Conservation (phyloP, 2,329 filamentous ascomycete species). For the Fonsecaea nubica region DNA sequence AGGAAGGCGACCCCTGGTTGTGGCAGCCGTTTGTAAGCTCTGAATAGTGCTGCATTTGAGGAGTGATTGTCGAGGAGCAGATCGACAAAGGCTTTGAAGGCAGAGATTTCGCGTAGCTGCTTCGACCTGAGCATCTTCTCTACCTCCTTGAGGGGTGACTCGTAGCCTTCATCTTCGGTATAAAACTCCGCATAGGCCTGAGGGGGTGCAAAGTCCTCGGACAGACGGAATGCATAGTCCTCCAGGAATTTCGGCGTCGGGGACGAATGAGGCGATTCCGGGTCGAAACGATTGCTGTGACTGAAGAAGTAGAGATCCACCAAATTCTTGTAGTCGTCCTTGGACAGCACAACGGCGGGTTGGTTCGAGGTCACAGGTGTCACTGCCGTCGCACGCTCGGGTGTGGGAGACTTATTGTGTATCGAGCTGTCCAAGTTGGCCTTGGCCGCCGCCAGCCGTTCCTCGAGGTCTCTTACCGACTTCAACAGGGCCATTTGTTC, state of each 20-base stretch:
- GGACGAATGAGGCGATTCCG: constrained; percentile 39
- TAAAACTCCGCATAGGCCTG: constrained; percentile 34
- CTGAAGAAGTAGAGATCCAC: constrained; percentile 55
- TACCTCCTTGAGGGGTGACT: constrained; percentile 42
- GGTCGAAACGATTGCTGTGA: constrained; percentile 39
- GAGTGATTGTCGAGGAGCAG: constrained; percentile 53
- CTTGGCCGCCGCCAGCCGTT: constrained; percentile 38
- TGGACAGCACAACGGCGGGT: constrained; percentile 44
- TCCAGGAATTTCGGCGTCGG: constrained; percentile 38
- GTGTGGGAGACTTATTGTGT: constrained; percentile 1
- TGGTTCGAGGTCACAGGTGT: background rate
- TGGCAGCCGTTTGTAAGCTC: constrained; percentile 60
- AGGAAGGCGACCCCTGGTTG: constrained; percentile 62
- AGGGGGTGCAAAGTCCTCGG: constrained; percentile 38
- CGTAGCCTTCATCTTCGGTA: constrained; percentile 34
- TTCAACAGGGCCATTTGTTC: constrained; percentile 36
- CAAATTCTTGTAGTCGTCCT: constrained; percentile 55
- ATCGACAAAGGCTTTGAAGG: constrained; percentile 45
- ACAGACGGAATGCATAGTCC: constrained; percentile 39
- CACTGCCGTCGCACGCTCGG: background rate
- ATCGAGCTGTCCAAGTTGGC: constrained; percentile 29
- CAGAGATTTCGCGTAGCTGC: constrained; percentile 38
- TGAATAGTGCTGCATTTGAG: constrained; percentile 59
- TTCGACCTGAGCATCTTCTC: constrained; percentile 47
- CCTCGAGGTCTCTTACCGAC: constrained; percentile 39